These are phyloP conservation scores for Periconia macrospinosa DNA, from an alignment of 2,329 filamentous ascomycete species.

Conservation along the genomic window DNA sequence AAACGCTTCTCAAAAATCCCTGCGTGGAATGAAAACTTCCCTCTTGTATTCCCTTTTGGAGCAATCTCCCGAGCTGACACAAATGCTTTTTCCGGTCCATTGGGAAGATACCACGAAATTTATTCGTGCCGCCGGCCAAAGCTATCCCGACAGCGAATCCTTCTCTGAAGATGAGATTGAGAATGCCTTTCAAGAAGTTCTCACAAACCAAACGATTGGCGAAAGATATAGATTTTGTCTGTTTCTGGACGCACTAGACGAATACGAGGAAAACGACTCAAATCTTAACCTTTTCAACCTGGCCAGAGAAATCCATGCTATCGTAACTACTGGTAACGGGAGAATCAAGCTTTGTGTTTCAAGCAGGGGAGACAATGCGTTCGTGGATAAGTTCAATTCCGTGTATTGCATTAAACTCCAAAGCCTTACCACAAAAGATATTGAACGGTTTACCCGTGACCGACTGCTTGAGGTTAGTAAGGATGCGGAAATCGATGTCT, in stretches of 20 bases:
- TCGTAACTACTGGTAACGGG: background rate
- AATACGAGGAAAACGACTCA: conserved; percentile 1
- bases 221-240: conserved; percentile 10
- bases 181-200: background rate
- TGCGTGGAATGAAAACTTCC: conserved; percentile 25
- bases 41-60: conserved; percentile 18
- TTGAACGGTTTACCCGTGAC: background rate
- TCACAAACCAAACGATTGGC: background rate
- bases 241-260: conserved; percentile 13
- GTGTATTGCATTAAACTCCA: conserved; percentile 5
- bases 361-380: conserved; percentile 12
- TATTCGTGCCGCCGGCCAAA: background rate
- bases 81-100: background rate
- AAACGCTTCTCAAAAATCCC: conserved; percentile 17
- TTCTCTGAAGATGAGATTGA: background rate
- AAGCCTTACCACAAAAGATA: conserved; percentile 7
- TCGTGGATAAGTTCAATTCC: conserved; percentile 5
- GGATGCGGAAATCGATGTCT: background rate
- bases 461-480: background rate
- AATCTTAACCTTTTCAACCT: conserved; percentile 3
- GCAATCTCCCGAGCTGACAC: conserved; percentile 1
- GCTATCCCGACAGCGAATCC: background rate
- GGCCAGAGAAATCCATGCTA: background rate
- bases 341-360: conserved; percentile 14
- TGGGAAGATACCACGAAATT: background rate